phyloP scores from a whole-genome alignment of 306 rosid genomes.

The Cajanus cajan region DNA sequence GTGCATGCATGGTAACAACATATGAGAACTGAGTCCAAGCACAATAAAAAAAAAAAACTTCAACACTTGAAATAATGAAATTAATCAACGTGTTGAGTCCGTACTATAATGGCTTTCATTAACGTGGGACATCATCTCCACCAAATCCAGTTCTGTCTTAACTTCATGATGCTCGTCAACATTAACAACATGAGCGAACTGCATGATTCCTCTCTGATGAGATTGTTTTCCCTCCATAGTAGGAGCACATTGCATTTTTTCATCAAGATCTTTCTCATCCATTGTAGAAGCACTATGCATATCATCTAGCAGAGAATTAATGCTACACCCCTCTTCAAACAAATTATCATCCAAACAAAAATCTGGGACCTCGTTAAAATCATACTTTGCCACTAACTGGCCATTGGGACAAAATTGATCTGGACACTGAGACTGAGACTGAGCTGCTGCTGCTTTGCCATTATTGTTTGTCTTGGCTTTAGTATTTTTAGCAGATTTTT shows the following conservation, averaged over 20 bases:
- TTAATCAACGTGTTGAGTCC: background rate
- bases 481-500: constrained; percentile 26
- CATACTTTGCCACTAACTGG: constrained; percentile 43
- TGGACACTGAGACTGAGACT: background rate
- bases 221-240: constrained; percentile 14
- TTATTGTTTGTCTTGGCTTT: constrained; percentile 5
- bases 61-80: background rate
- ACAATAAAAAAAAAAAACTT: no score
- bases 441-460: constrained; percentile 23
- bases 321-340: constrained; percentile 59
- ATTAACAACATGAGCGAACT: constrained; percentile 2
- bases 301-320: constrained; percentile 66
- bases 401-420: constrained; percentile 34
- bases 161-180: constrained; percentile 37
- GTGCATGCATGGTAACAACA: constrained; percentile 10
- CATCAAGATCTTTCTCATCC: constrained; percentile 35
- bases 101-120: constrained; percentile 12
- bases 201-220: background rate
- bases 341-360: constrained; percentile 59
- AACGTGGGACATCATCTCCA: constrained; percentile 73
- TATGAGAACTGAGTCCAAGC: constrained; percentile 7
- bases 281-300: constrained; percentile 41
- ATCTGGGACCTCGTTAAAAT: constrained; percentile 50
- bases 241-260: constrained; percentile 7
- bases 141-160: constrained; percentile 81